phyloP scores from a whole-genome alignment of 75 land plant species.

The Cryptomeria japonica region DNA sequence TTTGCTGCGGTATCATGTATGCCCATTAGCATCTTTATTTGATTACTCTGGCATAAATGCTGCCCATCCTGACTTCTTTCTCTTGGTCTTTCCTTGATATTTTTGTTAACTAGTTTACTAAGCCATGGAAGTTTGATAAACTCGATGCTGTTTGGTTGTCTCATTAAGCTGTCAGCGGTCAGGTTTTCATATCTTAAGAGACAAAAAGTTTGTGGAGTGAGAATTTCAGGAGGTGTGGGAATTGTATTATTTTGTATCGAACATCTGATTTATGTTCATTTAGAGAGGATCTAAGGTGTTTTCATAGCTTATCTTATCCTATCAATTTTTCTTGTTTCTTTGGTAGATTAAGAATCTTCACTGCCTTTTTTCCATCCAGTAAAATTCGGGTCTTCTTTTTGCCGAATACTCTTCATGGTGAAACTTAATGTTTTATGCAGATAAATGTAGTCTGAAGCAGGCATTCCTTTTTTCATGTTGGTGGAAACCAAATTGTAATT shows the following conservation, averaged over 20 bases:
- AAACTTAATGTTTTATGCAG: slow-evolving; percentile 2
- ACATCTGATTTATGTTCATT: neutral
- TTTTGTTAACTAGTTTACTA: neutral
- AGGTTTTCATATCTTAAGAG: neutral
- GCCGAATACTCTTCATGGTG: neutral
- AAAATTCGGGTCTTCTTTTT: neutral
- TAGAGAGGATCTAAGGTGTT: neutral
- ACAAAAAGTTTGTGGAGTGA: neutral
- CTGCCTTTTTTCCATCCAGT: neutral
- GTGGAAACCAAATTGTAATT: neutral
- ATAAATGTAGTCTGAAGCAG: neutral
- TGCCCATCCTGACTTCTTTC: neutral
- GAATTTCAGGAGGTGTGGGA: neutral
- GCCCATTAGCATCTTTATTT: neutral
- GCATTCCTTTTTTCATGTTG: neutral
- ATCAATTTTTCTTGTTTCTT: neutral
- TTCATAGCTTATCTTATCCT: neutral
- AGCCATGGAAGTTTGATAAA: neutral
- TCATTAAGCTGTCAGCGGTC: neutral
- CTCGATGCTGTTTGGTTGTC: neutral
- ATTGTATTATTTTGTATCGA: neutral
- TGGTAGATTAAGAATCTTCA: neutral
- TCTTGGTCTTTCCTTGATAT: neutral
- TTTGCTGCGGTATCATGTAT: neutral
- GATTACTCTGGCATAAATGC: neutral